Evolutionary conservation across 2,329 filamentous ascomycete species (phyloP), one percentile per base, ranked within the genome.

Genomic region (Ampelomyces quisqualis): DNA sequence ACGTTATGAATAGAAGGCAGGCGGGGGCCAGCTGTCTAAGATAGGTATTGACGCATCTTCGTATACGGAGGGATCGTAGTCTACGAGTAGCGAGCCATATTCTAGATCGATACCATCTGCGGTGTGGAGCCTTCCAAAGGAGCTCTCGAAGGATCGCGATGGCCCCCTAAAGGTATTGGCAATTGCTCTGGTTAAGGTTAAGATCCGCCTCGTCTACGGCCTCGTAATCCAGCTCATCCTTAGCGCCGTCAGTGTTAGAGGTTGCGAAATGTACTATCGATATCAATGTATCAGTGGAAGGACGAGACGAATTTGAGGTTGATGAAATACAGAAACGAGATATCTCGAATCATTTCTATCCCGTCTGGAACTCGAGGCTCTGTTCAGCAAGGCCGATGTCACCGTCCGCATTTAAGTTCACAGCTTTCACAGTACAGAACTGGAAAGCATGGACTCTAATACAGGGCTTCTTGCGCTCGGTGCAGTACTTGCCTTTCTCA

Each of bases 361-460:
- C 52, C 20, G 38, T 41, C 9, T 45, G 43, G 30, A 63, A 63
- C 22, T 60, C 52, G 15, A 63, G 45, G 13, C 50, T 54, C 37
- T 63, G 60, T 35, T 62, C 60, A 4, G 57, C 58, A 20, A 55
- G 60, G 11, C 57, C 60, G 34, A 60, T 49, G 27, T 62, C 57
- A 40, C 62, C 60, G 13, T 58, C 60, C 8, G 60, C 60, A 42
- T 63, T 63, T 41, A 60, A 63, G 35, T 63, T 63, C 24, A 63
- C 60, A 4, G 55, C 37, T 18, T 51, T 63, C 13, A 63, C 60
- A 18, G 55, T 55, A 3, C 60, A 53, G 38, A 63, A 63, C 37
- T 58, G 60, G 44, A 60, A 62, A 7, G 58, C 53, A 35, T 62
- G 62, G n/a, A 55, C 54, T 28, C 54, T 49, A 30, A 63, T 53